Base-by-base conservation (phyloP, 306 rosid genomes). In the Casuarina glauca region DNA sequence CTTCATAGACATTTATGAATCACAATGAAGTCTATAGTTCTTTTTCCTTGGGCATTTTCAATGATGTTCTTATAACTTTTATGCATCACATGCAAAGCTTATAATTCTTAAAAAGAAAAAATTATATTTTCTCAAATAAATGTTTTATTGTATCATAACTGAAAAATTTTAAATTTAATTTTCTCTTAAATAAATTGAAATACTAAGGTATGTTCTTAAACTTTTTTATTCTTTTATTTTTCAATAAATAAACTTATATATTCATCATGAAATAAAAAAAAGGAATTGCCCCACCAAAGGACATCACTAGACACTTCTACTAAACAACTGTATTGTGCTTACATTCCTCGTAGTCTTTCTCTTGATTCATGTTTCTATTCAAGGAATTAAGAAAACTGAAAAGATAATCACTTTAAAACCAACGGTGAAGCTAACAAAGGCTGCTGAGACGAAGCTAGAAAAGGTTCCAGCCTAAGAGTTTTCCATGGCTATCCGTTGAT, bases 81-180 rank as follows among this genome's bases (percentile, higher is more conserved):
- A 91, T 95, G 97, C 97, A 76, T 84, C 90, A 70, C 97, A 94
- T 83, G 97, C 97, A 41, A 88, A 60, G 82, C 92, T 92, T 15
- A 84, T 94, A 66, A 90, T 92, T 76, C 92, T 94, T 69, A 94
- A 94, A 92, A 94, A 94, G 86, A 92, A 94, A 88, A 90, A 95
- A 82, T 20, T 20, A 20, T 20, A 20, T 20, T 1, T 26, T 26
- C 32, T 26, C 32, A 26, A 1, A 26, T 26, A 26, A 26, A 26
- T 26, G 1, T 26, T 26, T 26, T 26, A 26, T 26, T 26, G 32
- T 26, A 26, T 26, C 32, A 26, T 26, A 26, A 26, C 1, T 26
- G 1, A 26, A 26, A 26, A 0, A 26, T 26, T 26, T 26, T 26
- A 26, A 26, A 26, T 26, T 26, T 26, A 0, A 26, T 26, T 26